phyloP scores from a whole-genome alignment of 163 green algal genomes.

The Chlamydomonas reinhardtii region DNA sequence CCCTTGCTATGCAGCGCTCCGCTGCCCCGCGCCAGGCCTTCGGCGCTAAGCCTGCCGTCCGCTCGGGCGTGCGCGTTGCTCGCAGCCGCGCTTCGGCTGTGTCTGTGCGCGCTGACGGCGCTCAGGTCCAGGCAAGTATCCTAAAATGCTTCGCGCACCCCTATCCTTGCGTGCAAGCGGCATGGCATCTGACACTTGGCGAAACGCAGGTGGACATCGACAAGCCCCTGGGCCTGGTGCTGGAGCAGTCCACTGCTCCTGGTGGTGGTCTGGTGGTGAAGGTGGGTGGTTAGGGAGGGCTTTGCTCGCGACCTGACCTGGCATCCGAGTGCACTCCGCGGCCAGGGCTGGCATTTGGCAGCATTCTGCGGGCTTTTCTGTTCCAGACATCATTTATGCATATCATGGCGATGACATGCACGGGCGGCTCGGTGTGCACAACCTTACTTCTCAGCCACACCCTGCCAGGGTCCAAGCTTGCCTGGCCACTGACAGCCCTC shows the following conservation, averaged over 20 bases:
- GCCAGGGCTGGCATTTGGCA: no score
- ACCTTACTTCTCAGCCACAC: no score
- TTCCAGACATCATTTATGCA: no score
- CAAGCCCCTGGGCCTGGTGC: slow-evolving; percentile 94
- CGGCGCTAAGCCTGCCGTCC: neutral
- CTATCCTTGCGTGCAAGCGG: neutral
- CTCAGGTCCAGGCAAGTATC: slow-evolving; percentile 26
- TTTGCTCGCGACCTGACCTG: no score
- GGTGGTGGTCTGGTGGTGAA: slow-evolving; percentile 89
- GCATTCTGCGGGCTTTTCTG: no score
- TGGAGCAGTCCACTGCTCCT: slow-evolving; percentile 77
- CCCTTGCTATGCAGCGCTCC: slow-evolving; percentile 11
- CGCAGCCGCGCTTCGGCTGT: slow-evolving; percentile 27
- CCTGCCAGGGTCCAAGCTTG: no score
- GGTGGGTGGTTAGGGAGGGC: slow-evolving; percentile 45
- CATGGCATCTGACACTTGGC: neutral
- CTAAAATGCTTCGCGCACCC: neutral
- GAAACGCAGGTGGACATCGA: slow-evolving; percentile 87
- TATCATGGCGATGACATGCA: no score
- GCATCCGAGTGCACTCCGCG: no score
- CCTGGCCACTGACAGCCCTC: no score
- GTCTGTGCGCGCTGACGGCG: slow-evolving; percentile 32
- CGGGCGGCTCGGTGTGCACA: no score
- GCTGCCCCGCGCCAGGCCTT: neutral
- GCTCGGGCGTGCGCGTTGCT: neutral